Base-by-base conservation (phyloP, 306 rosid genomes). In the Purshia tridentata region DNA sequence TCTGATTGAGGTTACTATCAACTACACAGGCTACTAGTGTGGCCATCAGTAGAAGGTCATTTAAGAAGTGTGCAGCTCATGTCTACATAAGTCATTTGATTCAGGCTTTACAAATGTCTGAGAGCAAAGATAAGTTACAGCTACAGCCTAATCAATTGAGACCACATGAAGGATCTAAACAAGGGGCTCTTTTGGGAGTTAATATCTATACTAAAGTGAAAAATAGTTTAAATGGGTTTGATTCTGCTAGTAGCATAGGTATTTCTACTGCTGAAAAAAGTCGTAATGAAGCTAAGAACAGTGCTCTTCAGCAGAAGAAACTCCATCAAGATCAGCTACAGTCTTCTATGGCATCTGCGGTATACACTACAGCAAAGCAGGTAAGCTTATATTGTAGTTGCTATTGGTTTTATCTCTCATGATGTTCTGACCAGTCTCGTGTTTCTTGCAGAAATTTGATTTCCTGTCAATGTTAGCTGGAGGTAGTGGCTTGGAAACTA, bases 61-160 rank as follows among this genome's bases (percentile, higher is more conserved):
- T 82, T 84, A 92, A 86, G 85, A 89, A 78, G 74, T 89, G 88
- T 74, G 91, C 88, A 44, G 70, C 84, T 66, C 97, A 92, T 80
- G 88, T 88, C 57, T 76, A 75, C 88, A 90, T 90, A 57, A 80
- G 87, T 73, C 87, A 55, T 62, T 49, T 87, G 29, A 92, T 92
- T 65, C 81, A 55, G 75, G 76, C 69, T 65, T 70, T 83, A 19
- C 79, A 81, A 52, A 22, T 37, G 57, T 60, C 82, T 7, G 82
- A 80, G 70, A 56, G 50, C 79, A 74, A 81, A 66, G 80, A 77
- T 13, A 50, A 46, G 65, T 9, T 65, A 39, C 14, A 4, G 14
- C 40, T 44, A 62, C 72, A 41, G 44, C 67, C 74, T 39, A 55
- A 57, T 75, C 86, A 69, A 48, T 69, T 9, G 70, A 73, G 74